Conservation (phyloP, 2,329 filamentous ascomycete genomes). For the Bertia moriformis region DNA sequence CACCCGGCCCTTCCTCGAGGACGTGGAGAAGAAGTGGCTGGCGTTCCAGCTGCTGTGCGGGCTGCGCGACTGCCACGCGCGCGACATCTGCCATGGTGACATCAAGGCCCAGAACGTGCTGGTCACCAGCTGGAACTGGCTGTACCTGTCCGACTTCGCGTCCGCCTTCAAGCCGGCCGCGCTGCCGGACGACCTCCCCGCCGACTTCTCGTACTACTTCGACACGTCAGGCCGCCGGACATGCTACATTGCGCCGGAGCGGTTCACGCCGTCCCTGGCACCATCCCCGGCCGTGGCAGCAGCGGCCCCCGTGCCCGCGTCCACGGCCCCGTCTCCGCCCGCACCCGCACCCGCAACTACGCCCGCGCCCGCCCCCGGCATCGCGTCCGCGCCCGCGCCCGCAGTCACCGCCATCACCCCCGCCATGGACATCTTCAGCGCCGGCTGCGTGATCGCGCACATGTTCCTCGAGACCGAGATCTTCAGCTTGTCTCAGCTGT, state of each 20-base stretch:
- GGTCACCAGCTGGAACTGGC: conserved; percentile 98
- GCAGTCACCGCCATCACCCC: conserved; percentile 35
- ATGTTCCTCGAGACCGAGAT: conserved; percentile 88
- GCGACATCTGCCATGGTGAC: conserved; percentile 87
- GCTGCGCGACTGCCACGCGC: conserved; percentile 76
- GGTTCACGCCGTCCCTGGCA: no score
- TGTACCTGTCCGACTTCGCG: conserved; percentile 91
- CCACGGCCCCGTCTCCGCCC: no score
- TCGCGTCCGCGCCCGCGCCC: conserved; percentile 49
- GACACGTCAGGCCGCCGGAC: conserved; percentile 82
- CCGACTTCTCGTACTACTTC: conserved; percentile 95
- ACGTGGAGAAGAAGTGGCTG: conserved; percentile 98
- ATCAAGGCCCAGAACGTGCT: conserved; percentile 97
- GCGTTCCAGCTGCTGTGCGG: conserved; percentile 90
- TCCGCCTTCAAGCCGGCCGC: conserved; percentile 88
- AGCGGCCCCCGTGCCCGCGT: no score
- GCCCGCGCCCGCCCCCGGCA: no score
- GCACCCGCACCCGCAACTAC: no score
- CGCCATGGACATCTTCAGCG: conserved; percentile 98
- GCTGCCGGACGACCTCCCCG: conserved; percentile 89
- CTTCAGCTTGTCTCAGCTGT: conserved; percentile 89
- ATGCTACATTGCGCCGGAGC: conserved; percentile 88
- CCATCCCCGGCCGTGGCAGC: no score
- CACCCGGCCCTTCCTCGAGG: conserved; percentile 87
- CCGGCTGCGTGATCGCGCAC: conserved; percentile 91